Base-by-base conservation (phyloP, 768 basidiomycete genomes). In the Lactarius pseudohatsudake region DNA sequence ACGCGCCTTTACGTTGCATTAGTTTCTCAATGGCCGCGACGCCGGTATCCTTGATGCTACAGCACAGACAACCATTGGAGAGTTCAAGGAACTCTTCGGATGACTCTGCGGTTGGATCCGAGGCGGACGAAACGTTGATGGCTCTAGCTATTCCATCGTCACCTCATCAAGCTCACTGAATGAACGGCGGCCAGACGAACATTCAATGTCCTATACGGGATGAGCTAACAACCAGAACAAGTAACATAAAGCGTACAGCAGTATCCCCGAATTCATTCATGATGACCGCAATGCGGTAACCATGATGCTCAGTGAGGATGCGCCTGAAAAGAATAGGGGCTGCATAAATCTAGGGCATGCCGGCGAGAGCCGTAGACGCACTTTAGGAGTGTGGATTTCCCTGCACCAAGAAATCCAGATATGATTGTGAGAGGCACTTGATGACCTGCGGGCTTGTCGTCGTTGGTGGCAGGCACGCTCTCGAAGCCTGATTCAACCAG, bases 261-360 rank as follows among this genome's bases (percentile, higher is more conserved):
- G 95, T 95, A 74, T 97, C 95, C 10, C 94, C 96, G 74, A 98
- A 98, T 77, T 96, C 94, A 73, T 96, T 97, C 93, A 97, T 95
- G 69, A 96, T 97, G 26, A 99, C 96, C 5, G 96, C 96, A 64
- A 99, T 97, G 43, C 91, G 86, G 74, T 95, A 94, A 3, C 96
- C 96, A 83, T 98, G 96, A 45, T 88, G 82, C 73, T 94, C 94
- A 15, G 92, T 96, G 67, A 98, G 79, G 72, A 98, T 96, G 38
- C 95, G 88, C 71, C 89, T 91, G 32, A 69, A 18, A 58, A 40
- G 55, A 47, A n/a, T 56, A 50, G 40, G 20, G 26, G 18, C 22
- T 30, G 28, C 9, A 28, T 47, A 15, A 62, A 30, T 32, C 20
- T 41, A 59, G 16, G 26, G n/a, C 22, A 5, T 13, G 13, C 13